Evolutionary conservation across 2,329 filamentous ascomycete genomes (phyloP).

Genomic region (Aureobasidium subglaciale): DNA sequence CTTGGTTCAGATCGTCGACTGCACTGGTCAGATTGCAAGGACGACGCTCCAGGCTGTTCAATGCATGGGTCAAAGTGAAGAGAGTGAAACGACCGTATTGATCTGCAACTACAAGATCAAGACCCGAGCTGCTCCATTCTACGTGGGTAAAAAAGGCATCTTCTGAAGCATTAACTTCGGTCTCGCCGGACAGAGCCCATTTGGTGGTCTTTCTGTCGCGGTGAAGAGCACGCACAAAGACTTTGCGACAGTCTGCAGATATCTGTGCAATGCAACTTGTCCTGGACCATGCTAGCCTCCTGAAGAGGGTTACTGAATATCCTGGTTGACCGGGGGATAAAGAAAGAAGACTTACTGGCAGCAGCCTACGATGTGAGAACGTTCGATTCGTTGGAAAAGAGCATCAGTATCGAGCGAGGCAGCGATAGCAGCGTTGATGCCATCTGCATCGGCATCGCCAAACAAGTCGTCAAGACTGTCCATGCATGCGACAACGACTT

Average conservation of each 20-base stretch:
- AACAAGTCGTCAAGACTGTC: conserved; percentile 67
- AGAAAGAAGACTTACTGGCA: conserved; percentile 59
- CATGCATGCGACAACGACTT: conserved; percentile 31
- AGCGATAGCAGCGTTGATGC: conserved; percentile 50
- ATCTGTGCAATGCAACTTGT: conserved; percentile 80
- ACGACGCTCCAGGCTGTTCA: conserved; percentile 63
- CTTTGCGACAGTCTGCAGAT: conserved; percentile 58
- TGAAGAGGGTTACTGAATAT: conserved; percentile 30
- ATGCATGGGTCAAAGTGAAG: conserved; percentile 59
- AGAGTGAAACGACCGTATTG: conserved; percentile 69
- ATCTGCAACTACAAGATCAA: conserved; percentile 80
- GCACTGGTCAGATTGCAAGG: conserved; percentile 60
- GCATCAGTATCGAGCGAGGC: conserved; percentile 57
- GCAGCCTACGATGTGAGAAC: conserved; percentile 67
- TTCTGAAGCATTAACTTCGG: conserved; percentile 55
- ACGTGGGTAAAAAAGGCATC: conserved; percentile 69
- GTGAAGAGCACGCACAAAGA: conserved; percentile 67
- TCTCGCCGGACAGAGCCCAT: conserved; percentile 73
- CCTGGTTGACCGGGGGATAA: not conserved
- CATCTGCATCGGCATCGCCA: conserved; percentile 51
- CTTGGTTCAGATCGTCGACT: conserved; percentile 64
- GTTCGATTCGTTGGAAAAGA: conserved; percentile 66
- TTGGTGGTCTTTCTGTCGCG: conserved; percentile 61
- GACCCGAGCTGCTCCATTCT: conserved; percentile 68
- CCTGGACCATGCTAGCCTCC: conserved; percentile 81